phyloP scores from a whole-genome alignment of 805 yeast genomes.

The Starmera quercuum region DNA sequence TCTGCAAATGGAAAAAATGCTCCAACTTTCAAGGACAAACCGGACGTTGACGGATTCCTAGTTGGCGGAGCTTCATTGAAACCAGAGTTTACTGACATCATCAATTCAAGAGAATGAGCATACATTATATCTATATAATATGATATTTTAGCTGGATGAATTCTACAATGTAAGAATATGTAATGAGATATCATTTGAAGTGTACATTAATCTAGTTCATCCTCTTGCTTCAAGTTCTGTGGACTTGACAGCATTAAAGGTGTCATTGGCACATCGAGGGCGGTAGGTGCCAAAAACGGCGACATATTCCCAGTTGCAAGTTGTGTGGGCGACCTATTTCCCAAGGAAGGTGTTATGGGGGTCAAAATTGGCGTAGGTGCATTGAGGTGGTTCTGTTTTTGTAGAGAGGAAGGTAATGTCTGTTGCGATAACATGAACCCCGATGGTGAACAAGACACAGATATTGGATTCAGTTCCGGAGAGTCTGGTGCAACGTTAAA shows the following conservation, averaged over 20 bases:
- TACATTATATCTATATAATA: too few relatives aligned
- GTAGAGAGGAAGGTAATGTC: conserved; percentile 13
- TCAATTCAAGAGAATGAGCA: conserved; percentile 85
- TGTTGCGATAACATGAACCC: conserved; percentile 13
- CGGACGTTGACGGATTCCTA: conserved; percentile 95
- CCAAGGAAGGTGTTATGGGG: too few relatives aligned
- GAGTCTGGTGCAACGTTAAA: conserved; percentile 11
- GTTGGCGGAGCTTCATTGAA: conserved; percentile 99
- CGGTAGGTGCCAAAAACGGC: conserved; percentile 14
- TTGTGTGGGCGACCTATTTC: conserved; percentile 9
- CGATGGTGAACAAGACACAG: conserved; percentile 15
- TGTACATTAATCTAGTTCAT: too few relatives aligned
- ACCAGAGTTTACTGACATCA: conserved; percentile 94
- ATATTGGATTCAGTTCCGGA: conserved; percentile 17
- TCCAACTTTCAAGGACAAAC: conserved; percentile 80
- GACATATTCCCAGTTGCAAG: conserved; percentile 10
- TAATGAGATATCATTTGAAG: not conserved
- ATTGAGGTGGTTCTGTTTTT: too few relatives aligned
- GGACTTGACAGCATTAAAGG: conserved; percentile 12
- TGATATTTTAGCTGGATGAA: not conserved
- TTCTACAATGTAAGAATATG: not conserved
- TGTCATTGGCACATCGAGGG: conserved; percentile 17
- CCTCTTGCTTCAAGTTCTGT: not conserved
- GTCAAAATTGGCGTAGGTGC: too few relatives aligned
- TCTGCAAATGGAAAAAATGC: conserved; percentile 96